A percentile compares a stretch with the other conserved stretches of the same genome.
Evolutionary conservation across 495 filamentous ascomycete genomes (phyloP).

Genomic region (Trichoderma asperelloides): DNA sequence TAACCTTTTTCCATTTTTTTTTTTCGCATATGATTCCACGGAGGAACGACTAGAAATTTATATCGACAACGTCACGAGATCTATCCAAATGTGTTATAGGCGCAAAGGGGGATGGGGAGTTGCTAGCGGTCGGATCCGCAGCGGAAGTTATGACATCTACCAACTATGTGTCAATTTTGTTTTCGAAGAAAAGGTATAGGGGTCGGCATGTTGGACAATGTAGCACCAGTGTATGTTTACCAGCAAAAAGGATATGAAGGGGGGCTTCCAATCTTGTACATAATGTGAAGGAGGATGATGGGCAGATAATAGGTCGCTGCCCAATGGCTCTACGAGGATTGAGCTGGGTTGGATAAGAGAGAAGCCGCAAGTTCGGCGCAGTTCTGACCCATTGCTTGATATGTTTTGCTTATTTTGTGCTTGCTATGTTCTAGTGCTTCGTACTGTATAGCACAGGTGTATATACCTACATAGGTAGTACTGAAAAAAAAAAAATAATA

Average conservation of each 20-base stretch:
- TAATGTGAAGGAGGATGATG: not conserved
- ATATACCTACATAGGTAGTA: not conserved
- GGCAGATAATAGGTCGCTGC: not conserved
- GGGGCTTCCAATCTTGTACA: not conserved
- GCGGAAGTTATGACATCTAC: not conserved
- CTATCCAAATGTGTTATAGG: not conserved
- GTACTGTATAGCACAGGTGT: too few relatives aligned
- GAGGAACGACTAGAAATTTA: not conserved
- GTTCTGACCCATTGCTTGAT: not conserved
- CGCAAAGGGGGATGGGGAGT: not conserved
- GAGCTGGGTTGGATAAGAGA: not conserved
- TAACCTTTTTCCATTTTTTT: not conserved
- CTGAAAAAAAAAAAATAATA: not conserved
- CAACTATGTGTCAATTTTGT: not conserved
- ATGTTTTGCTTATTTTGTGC: not conserved
- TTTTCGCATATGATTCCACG: not conserved
- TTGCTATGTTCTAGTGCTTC: not conserved
- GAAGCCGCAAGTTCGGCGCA: not conserved
- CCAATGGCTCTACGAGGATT: not conserved
- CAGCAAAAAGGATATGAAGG: not conserved
- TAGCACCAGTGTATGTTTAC: not conserved
- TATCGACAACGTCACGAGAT: not conserved
- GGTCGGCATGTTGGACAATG: slow-evolving; percentile 5
- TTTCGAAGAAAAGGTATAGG: not conserved
- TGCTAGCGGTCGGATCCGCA: not conserved